phyloP scores from a whole-genome alignment of 352 stramenopile species.

The Globisporangium irregulare region DNA sequence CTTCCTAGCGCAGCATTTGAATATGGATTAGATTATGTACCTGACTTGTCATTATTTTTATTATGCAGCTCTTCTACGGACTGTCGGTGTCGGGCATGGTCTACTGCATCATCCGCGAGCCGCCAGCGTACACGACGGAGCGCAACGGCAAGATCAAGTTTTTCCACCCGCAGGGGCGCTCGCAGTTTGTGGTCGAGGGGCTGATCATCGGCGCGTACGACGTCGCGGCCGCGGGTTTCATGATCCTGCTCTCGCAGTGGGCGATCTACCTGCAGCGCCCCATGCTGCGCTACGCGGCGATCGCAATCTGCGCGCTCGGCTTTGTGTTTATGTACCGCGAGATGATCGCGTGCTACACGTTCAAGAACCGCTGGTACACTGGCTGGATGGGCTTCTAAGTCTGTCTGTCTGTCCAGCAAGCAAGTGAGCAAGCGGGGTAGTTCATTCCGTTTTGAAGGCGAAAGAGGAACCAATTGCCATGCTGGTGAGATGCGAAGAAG shows the following conservation, averaged over 20 bases:
- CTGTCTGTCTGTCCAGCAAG: not conserved
- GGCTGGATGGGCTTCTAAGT: slow-evolving; percentile 81
- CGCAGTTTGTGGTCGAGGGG: slow-evolving; percentile 84
- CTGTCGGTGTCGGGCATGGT: slow-evolving; percentile 88
- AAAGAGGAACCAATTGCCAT: not conserved
- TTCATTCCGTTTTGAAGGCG: not conserved
- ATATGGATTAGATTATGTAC: not conserved
- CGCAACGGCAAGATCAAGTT: slow-evolving; percentile 83
- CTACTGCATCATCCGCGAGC: slow-evolving; percentile 89
- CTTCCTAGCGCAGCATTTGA: not conserved
- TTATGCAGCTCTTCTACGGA: slow-evolving; percentile 71
- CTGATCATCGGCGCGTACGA: slow-evolving; percentile 76
- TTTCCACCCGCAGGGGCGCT: slow-evolving; percentile 79
- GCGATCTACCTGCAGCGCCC: slow-evolving; percentile 70
- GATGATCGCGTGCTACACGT: slow-evolving; percentile 82
- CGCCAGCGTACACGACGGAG: slow-evolving; percentile 62
- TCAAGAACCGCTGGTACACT: slow-evolving; percentile 89
- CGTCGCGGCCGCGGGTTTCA: slow-evolving; percentile 56
- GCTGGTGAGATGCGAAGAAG: not conserved
- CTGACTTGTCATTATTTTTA: not conserved
- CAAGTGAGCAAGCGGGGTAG: not conserved
- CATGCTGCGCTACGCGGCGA: slow-evolving; percentile 47
- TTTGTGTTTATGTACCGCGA: slow-evolving; percentile 85
- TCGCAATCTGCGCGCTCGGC: slow-evolving; percentile 54
- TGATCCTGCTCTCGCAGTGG: slow-evolving; percentile 84